These are phyloP conservation scores for Agroathelia rolfsii DNA, from an alignment of 1,284 basidiomycete species.

Conservation along the genomic window DNA sequence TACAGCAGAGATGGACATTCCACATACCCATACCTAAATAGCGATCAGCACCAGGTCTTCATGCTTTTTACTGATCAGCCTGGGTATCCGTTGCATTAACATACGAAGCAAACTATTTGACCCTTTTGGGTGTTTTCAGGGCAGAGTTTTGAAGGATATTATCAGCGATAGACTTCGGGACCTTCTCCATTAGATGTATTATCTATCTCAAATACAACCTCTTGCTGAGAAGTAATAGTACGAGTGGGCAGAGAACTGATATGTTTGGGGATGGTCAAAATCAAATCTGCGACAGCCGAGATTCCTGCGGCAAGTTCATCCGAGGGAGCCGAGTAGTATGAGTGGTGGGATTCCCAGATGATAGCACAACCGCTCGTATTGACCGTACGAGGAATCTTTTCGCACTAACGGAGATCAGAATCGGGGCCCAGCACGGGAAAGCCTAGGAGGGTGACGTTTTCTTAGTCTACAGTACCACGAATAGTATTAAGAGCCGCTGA, in stretches of 20 bases:
- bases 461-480: constrained; percentile 37
- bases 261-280: too few species aligned
- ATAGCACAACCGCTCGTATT: constrained; percentile 39
- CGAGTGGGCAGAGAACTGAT: too few species aligned
- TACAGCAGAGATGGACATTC: constrained; percentile 66
- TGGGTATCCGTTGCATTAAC: too few species aligned
- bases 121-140: too few species aligned
- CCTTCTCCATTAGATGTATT: too few species aligned
- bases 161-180: too few species aligned
- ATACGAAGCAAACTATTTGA: too few species aligned
- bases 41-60: constrained; percentile 69
- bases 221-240: too few species aligned
- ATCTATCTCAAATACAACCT: too few species aligned
- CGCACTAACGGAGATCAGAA: constrained; percentile 48
- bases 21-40: constrained; percentile 73
- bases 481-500: constrained; percentile 45
- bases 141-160: too few species aligned
- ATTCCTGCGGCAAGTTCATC: constrained; percentile 64
- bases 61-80: constrained; percentile 61
- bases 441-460: constrained; percentile 36
- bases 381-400: constrained; percentile 39
- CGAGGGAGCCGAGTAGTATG: constrained; percentile 45
- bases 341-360: constrained; percentile 37
- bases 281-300: too few species aligned
- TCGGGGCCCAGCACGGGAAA: constrained; percentile 43